Conservation (phyloP, 352 stramenopile genomes). For the Pythium periplocum region DNA sequence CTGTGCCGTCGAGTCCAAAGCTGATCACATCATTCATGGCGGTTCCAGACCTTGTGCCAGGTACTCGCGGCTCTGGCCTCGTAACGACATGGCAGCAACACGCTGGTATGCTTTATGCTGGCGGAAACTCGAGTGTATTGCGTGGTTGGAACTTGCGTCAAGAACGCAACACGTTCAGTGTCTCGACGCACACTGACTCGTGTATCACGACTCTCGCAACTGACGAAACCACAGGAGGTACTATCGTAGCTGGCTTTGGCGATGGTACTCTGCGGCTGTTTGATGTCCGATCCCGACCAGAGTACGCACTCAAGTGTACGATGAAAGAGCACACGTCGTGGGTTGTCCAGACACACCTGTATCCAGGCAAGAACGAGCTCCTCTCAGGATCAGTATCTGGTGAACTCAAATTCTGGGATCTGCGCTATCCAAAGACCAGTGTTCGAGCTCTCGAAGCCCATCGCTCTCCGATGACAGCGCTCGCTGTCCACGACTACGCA, state of each 20-base stretch:
- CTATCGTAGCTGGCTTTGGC: constrained; percentile 90
- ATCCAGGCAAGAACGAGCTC: constrained; percentile 80
- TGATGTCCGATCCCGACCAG: constrained; percentile 84
- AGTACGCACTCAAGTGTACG: constrained; percentile 59
- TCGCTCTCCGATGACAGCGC: constrained; percentile 93
- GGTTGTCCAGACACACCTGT: constrained; percentile 92
- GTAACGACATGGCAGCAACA: constrained; percentile 96
- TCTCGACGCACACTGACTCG: constrained; percentile 87
- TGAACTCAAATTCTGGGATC: constrained; percentile 97
- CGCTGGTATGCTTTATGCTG: constrained; percentile 86
- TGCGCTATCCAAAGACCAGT: constrained; percentile 83
- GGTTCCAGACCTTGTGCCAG: constrained; percentile 89
- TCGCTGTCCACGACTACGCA: constrained; percentile 94
- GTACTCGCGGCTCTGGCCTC: constrained; percentile 89
- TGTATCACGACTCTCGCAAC: constrained; percentile 89
- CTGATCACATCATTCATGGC: constrained; percentile 92
- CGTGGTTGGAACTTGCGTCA: constrained; percentile 94
- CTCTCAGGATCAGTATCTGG: constrained; percentile 93
- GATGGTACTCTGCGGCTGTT: constrained; percentile 94
- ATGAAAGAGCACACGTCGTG: constrained; percentile 93
- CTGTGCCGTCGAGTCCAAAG: constrained; percentile 37
- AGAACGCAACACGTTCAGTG: constrained; percentile 80
- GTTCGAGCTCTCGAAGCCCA: constrained; percentile 87
- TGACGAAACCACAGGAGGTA: constrained; percentile 53
- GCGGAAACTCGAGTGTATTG: constrained; percentile 90